Conservation (phyloP, 108 stramenopile genomes). For the Discostella stelligeroides region DNA sequence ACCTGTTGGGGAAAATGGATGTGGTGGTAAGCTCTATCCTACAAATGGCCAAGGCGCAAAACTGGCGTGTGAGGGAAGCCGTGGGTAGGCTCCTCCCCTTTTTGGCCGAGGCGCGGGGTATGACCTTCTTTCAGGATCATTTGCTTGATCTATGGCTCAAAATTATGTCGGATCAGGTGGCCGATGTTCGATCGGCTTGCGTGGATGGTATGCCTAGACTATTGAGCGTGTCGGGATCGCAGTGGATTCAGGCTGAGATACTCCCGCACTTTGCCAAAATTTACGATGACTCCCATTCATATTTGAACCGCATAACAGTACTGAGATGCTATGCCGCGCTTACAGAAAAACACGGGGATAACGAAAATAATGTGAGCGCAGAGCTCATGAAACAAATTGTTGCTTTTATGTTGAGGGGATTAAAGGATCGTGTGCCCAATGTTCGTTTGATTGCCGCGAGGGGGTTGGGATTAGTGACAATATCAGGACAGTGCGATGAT, state of each 20-base stretch:
- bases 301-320: conserved; percentile 84
- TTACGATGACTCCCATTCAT: conserved; percentile 71
- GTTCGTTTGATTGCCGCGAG: conserved; percentile 87
- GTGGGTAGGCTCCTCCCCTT: conserved; percentile 78
- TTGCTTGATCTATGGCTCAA: conserved; percentile 86
- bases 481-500: conserved; percentile 42
- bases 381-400: conserved; percentile 57
- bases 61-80: conserved; percentile 88
- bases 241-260: conserved; percentile 77
- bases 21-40: conserved; percentile 78
- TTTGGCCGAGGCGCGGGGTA: conserved; percentile 82
- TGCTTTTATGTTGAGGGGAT: conserved; percentile 58
- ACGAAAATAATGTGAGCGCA: conserved; percentile 52
- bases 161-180: conserved; percentile 83
- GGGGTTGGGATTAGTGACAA: conserved; percentile 53
- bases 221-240: conserved; percentile 73
- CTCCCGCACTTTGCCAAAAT: conserved; percentile 71
- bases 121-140: conserved; percentile 76
- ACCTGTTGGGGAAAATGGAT: conserved; percentile 79
- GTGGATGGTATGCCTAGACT: conserved; percentile 75
- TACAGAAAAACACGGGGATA: conserved; percentile 44
- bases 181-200: conserved; percentile 74
- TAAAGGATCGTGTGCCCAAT: conserved; percentile 83
- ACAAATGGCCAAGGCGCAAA: conserved; percentile 82
- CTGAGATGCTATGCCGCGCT: conserved; percentile 68